Conservation (phyloP, 202 grass and related monocot species). For the Setaria viridis region DNA sequence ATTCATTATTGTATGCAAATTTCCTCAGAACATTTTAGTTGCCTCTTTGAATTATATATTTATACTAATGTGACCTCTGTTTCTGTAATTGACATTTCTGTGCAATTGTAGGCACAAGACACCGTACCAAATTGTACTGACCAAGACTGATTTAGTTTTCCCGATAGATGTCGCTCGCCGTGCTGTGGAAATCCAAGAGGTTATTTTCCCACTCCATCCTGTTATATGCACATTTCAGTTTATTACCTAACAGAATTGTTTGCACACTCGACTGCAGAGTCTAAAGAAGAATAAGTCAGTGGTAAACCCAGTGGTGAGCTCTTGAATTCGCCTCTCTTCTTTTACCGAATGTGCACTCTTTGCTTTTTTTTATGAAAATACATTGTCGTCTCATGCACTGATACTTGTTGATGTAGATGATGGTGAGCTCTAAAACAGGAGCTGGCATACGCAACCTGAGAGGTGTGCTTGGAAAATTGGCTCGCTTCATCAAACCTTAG, state of each 20-base stretch:
- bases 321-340: background rate
- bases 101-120: constrained; percentile 71
- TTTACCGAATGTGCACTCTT: background rate
- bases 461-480: constrained; percentile 72
- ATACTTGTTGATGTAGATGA: constrained; percentile 59
- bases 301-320: constrained; percentile 86
- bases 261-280: constrained; percentile 55
- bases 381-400: background rate
- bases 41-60: constrained; percentile 2
- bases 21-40: constrained; percentile 5
- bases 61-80: background rate
- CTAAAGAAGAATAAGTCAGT: constrained; percentile 78
- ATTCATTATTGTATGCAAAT: background rate
- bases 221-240: background rate
- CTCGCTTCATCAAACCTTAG: constrained; percentile 85
- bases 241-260: constrained; percentile 27
- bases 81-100: background rate
- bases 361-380: background rate
- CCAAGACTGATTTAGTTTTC: constrained; percentile 93
- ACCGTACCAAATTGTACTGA: constrained; percentile 90
- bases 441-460: constrained; percentile 77
- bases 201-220: background rate
- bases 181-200: constrained; percentile 95
- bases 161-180: constrained; percentile 90
- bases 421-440: constrained; percentile 93